phyloP scores from a whole-genome alignment of 352 stramenopile species.

The Phytophthora foliorum region DNA sequence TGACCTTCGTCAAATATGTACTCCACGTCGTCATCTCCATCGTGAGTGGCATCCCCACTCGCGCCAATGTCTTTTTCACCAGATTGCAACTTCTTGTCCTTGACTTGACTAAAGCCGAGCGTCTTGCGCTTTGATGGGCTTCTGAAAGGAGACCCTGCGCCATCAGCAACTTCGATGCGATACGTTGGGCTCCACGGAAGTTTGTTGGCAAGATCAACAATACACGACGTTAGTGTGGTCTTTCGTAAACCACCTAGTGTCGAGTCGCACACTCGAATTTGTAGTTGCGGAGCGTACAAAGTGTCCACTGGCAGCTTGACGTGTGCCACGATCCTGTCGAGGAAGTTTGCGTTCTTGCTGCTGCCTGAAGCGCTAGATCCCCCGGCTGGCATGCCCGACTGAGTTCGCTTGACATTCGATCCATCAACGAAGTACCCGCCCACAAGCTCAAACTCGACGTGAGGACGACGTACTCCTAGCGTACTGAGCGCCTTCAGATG shows the following conservation, averaged over 20 bases:
- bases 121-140: slow-evolving; percentile 44
- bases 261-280: slow-evolving; percentile 69
- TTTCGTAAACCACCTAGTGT: slow-evolving; percentile 66
- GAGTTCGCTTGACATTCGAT: slow-evolving; percentile 51
- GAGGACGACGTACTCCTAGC: slow-evolving; percentile 64
- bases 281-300: slow-evolving; percentile 68
- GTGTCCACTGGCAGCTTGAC: slow-evolving; percentile 69
- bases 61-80: not conserved
- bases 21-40: slow-evolving; percentile 18
- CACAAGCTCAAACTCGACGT: slow-evolving; percentile 78
- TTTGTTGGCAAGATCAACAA: slow-evolving; percentile 68
- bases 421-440: slow-evolving; percentile 62
- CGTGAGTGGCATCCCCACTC: not conserved
- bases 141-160: slow-evolving; percentile 48
- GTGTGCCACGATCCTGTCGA: slow-evolving; percentile 61
- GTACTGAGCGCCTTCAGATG: slow-evolving; percentile 67
- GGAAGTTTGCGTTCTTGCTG: slow-evolving; percentile 78
- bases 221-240: slow-evolving; percentile 59
- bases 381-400: slow-evolving; percentile 33
- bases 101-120: not conserved
- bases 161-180: slow-evolving; percentile 25
- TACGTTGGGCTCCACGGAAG: slow-evolving; percentile 77
- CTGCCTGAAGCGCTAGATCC: slow-evolving; percentile 18
- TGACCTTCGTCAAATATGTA: slow-evolving; percentile 28
- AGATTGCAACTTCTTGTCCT: slow-evolving; percentile 2